Conservation (phyloP, 2,329 filamentous ascomycete species). For the Fusarium sp. region DNA sequence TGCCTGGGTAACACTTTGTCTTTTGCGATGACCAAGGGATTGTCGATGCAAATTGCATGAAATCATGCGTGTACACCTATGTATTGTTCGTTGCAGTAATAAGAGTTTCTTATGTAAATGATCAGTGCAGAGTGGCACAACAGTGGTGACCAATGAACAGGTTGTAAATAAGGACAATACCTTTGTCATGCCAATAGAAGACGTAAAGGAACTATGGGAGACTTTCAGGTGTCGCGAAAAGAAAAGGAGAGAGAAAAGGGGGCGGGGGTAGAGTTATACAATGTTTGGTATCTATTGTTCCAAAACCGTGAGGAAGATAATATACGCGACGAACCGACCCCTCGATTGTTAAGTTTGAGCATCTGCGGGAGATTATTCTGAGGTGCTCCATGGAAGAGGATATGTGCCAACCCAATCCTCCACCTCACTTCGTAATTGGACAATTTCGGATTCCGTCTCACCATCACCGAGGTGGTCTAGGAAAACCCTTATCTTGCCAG, state of each 20-base stretch:
- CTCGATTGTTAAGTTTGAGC: not conserved
- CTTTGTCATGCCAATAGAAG: not conserved
- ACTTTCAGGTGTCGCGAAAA: not conserved
- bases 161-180: not conserved
- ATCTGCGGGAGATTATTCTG: conserved; percentile 33
- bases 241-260: not conserved
- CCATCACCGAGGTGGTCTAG: conserved; percentile 74
- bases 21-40: not conserved
- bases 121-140: not conserved
- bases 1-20: not conserved
- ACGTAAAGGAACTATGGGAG: not conserved
- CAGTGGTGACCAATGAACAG: not conserved
- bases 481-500: conserved; percentile 72
- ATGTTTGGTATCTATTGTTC: not conserved
- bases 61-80: not conserved
- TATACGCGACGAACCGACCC: not conserved
- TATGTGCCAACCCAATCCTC: conserved; percentile 81
- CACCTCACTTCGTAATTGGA: conserved; percentile 78
- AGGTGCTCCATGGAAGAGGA: conserved; percentile 71
- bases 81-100: not conserved
- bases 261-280: not conserved
- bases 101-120: not conserved
- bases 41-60: not conserved
- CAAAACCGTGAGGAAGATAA: not conserved
- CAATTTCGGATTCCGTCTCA: conserved; percentile 73